Evolutionary conservation across 768 basidiomycete genomes (phyloP).

Genomic region (Russula vinacea): DNA sequence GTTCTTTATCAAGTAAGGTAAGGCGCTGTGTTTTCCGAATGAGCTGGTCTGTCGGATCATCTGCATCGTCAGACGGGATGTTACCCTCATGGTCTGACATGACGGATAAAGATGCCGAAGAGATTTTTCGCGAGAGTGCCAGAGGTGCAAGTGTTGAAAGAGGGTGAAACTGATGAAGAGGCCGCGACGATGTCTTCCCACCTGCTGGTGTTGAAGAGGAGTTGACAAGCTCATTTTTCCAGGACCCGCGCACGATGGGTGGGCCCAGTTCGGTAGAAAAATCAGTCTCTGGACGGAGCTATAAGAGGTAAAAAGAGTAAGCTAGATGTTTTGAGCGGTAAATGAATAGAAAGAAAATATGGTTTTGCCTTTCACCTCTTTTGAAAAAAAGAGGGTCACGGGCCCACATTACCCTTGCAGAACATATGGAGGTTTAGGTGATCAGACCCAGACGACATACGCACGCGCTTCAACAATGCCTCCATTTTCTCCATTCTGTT

Average conservation of each 20-base stretch:
- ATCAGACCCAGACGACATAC: slow-evolving; percentile 27
- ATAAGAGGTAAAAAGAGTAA: slow-evolving; percentile 16
- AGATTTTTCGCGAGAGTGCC: slow-evolving; percentile 11
- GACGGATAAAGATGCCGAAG: slow-evolving; percentile 5
- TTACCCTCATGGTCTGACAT: slow-evolving; percentile 2
- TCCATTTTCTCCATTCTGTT: slow-evolving; percentile 41
- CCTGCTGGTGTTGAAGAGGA: slow-evolving; percentile 5
- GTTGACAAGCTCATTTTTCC: slow-evolving; percentile 43
- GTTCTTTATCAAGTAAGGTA: slow-evolving; percentile 16
- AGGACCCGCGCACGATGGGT: slow-evolving; percentile 59
- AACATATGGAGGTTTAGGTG: not conserved
- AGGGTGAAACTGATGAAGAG: slow-evolving; percentile 11
- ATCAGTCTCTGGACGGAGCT: slow-evolving; percentile 63
- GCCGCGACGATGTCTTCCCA: slow-evolving; percentile 2
- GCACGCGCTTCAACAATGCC: slow-evolving; percentile 38
- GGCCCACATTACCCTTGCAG: not conserved
- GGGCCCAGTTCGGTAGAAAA: slow-evolving; percentile 63
- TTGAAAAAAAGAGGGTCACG: not conserved
- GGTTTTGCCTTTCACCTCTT: not conserved
- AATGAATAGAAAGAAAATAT: slow-evolving; percentile 35
- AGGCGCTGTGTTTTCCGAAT: slow-evolving; percentile 23
- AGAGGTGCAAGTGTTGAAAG: slow-evolving; percentile 14
- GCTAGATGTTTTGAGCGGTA: not conserved
- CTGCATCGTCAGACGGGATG: slow-evolving; percentile 1
- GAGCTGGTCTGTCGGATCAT: slow-evolving; percentile 11